Percentiles rank a stretch among this genome's conserved stretches.
These are phyloP conservation scores for Trichoderma breve DNA, from an alignment of 2,329 filamentous ascomycete species.

Conservation along the genomic window DNA sequence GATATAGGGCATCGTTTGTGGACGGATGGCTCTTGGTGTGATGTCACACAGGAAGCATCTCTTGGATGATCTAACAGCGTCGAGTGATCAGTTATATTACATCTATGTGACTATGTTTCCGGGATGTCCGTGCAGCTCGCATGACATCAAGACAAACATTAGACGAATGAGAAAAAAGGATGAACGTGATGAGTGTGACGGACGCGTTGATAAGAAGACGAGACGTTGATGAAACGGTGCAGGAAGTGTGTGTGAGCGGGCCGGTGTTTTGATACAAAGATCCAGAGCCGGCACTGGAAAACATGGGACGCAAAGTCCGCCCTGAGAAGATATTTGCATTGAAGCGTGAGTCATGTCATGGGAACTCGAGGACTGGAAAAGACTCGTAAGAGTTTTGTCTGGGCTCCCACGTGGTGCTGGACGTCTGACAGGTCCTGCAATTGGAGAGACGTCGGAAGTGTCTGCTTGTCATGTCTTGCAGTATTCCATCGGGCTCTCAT, in stretches of 20 bases:
- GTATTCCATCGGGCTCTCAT: neutral
- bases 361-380: neutral
- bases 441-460: neutral
- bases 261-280: neutral
- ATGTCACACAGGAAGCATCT: neutral
- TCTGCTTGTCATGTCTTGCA: neutral
- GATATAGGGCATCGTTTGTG: neutral
- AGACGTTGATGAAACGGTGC: slow-evolving; percentile 14
- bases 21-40: neutral
- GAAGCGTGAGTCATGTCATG: neutral
- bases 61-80: neutral
- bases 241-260: neutral
- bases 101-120: neutral
- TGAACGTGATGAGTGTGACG: neutral
- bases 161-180: neutral
- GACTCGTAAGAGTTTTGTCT: neutral
- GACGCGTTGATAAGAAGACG: neutral
- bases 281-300: neutral
- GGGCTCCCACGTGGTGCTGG: neutral
- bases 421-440: neutral
- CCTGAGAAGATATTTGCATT: neutral
- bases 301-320: neutral
- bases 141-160: neutral
- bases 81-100: neutral
- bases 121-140: neutral